A percentile compares a stretch with the other conserved stretches of the same genome.
These are phyloP conservation scores for Mortierella sp. DNA, from an alignment of 371 early-diverging fungal species.

Conservation along the genomic window DNA sequence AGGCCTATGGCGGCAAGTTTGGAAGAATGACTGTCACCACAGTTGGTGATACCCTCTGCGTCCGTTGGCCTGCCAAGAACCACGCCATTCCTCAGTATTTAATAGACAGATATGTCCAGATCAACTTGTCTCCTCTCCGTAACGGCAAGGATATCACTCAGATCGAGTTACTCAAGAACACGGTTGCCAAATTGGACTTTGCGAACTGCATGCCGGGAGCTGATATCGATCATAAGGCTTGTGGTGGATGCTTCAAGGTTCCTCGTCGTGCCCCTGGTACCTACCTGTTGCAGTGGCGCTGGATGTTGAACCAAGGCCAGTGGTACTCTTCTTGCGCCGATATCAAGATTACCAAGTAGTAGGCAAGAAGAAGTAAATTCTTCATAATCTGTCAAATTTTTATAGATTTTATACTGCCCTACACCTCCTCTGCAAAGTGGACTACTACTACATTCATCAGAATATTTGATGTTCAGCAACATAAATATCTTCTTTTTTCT, in stretches of 20 bases:
- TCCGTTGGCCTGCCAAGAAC: slow-evolving; percentile 37
- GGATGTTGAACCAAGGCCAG: slow-evolving; percentile 17
- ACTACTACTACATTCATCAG: no score
- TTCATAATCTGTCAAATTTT: no score
- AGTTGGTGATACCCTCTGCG: slow-evolving; percentile 28
- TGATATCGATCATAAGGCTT: slow-evolving; percentile 10
- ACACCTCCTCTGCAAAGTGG: no score
- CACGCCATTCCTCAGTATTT: slow-evolving; percentile 11
- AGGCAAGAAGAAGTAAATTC: background rate
- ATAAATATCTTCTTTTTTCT: no score
- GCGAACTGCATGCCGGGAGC: slow-evolving; percentile 20
- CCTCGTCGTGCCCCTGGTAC: slow-evolving; percentile 15
- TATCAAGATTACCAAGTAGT: slow-evolving; percentile 14
- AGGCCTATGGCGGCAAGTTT: slow-evolving; percentile 17
- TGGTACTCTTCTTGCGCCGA: slow-evolving; percentile 29
- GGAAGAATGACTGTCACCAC: slow-evolving; percentile 23
- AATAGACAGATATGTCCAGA: slow-evolving; percentile 20
- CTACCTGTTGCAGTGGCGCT: slow-evolving; percentile 23
- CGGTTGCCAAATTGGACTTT: slow-evolving; percentile 15
- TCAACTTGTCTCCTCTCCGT: slow-evolving; percentile 21
- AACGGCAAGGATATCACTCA: slow-evolving; percentile 21
- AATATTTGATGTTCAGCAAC: no score
- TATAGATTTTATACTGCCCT: no score
- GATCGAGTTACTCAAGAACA: slow-evolving; percentile 12
- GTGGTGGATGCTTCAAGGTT: slow-evolving; percentile 29